phyloP scores from a whole-genome alignment of 2,329 filamentous ascomycete genomes.

The Monosporascus sp. region DNA sequence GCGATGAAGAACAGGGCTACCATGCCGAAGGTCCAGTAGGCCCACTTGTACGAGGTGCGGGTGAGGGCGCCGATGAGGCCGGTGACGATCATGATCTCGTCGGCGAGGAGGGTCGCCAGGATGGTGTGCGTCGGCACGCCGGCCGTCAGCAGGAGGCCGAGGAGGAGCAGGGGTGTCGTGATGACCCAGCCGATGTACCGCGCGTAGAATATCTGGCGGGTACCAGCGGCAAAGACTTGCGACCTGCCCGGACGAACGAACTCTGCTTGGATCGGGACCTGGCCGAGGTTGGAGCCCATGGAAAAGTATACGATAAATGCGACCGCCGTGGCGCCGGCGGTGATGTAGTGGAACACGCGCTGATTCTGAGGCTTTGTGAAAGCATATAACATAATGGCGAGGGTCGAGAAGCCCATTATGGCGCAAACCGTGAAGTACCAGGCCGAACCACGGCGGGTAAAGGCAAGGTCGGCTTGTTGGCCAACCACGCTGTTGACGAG shows the following conservation, averaged over 20 bases:
- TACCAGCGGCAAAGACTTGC: conserved; percentile 40
- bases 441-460: conserved; percentile 55
- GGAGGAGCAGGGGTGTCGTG: conserved; percentile 59
- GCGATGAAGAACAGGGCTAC: conserved; percentile 53
- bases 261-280: conserved; percentile 57
- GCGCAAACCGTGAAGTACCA: conserved; percentile 59
- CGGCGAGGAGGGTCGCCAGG: conserved; percentile 55
- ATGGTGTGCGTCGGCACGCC: conserved; percentile 62
- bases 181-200: conserved; percentile 61
- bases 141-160: conserved; percentile 58
- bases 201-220: conserved; percentile 62
- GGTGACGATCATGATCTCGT: conserved; percentile 62
- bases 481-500: conserved; percentile 38
- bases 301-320: conserved; percentile 60
- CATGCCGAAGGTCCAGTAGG: conserved; percentile 55
- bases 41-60: conserved; percentile 60
- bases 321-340: conserved; percentile 51
- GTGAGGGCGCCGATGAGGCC: conserved; percentile 63
- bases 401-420: conserved; percentile 50
- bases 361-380: conserved; percentile 49
- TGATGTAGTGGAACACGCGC: conserved; percentile 61
- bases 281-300: conserved; percentile 63
- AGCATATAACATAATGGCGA: conserved; percentile 47
- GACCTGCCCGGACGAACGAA: conserved; percentile 38
- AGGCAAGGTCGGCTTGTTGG: conserved; percentile 50